phyloP scores from a whole-genome alignment of 352 stramenopile species.

The Pythium scleroteichum region DNA sequence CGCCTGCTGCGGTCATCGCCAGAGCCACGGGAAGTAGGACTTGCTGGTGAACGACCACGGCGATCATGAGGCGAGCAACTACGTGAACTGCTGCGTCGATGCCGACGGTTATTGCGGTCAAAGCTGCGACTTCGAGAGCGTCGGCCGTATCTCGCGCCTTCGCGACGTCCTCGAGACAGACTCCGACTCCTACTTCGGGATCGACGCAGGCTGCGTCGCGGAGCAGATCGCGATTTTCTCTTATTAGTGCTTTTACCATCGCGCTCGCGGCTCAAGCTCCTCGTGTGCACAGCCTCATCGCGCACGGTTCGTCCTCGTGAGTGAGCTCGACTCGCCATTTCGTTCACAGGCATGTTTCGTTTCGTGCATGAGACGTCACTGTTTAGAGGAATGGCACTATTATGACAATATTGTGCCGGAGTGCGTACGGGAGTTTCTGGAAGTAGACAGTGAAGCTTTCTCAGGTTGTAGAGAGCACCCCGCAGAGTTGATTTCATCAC shows the following conservation, averaged over 20 bases:
- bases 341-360: no score
- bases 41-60: not conserved
- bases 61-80: conserved; percentile 10
- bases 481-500: conserved; percentile 43
- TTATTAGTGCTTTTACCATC: no score
- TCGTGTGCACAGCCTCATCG: not conserved
- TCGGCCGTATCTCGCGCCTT: not conserved
- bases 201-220: not conserved
- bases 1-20: not conserved
- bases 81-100: conserved; percentile 4
- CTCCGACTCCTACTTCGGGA: not conserved
- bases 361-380: not conserved
- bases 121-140: conserved; percentile 16
- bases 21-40: conserved; percentile 1
- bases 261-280: conserved; percentile 17
- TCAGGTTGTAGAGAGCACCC: no score
- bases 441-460: conserved; percentile 20
- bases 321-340: conserved; percentile 9
- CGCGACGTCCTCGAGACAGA: not conserved
- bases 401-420: not conserved
- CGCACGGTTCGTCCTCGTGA: conserved; percentile 1
- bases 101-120: not conserved
- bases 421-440: conserved; percentile 16
- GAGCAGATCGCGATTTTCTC: no score
- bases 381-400: conserved; percentile 10